These are phyloP conservation scores for Elaeis guineensis DNA, from an alignment of 176 grass and related monocot genomes.

Conservation along the genomic window DNA sequence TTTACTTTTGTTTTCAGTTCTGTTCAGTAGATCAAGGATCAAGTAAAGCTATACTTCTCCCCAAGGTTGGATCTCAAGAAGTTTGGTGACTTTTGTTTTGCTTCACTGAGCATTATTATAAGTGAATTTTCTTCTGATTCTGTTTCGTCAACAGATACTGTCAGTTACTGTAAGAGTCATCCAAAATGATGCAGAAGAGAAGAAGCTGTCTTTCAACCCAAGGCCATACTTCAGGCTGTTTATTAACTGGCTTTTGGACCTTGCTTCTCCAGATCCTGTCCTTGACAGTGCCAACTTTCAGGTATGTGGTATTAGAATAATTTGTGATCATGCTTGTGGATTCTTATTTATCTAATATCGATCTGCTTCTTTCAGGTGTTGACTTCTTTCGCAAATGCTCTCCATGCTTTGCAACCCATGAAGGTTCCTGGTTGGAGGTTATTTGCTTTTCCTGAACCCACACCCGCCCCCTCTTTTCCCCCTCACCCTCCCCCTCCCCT, in stretches of 20 bases:
- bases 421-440: constrained; percentile 46
- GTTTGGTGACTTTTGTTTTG: neutral
- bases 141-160: constrained; percentile 56
- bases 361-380: constrained; percentile 26
- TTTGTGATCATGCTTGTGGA: neutral
- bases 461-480: too few species aligned
- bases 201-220: constrained; percentile 74
- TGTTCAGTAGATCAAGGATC: constrained; percentile 54
- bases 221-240: constrained; percentile 81
- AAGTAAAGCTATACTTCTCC: constrained; percentile 58
- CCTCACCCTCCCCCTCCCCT: neutral
- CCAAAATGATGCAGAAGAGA: constrained; percentile 91
- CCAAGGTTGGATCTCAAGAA: constrained; percentile 44
- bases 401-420: constrained; percentile 38
- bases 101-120: neutral
- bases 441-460: neutral
- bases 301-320: constrained; percentile 27
- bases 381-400: constrained; percentile 43
- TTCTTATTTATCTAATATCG: constrained; percentile 4
- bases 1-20: constrained; percentile 40
- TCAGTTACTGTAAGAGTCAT: constrained; percentile 54
- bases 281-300: constrained; percentile 65
- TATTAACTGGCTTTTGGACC: constrained; percentile 79
- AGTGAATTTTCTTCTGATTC: constrained; percentile 2
- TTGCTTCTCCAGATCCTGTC: constrained; percentile 56